These are phyloP conservation scores for Sechiopsis laciniata DNA, from an alignment of 306 rosid genomes.

Conservation along the genomic window DNA sequence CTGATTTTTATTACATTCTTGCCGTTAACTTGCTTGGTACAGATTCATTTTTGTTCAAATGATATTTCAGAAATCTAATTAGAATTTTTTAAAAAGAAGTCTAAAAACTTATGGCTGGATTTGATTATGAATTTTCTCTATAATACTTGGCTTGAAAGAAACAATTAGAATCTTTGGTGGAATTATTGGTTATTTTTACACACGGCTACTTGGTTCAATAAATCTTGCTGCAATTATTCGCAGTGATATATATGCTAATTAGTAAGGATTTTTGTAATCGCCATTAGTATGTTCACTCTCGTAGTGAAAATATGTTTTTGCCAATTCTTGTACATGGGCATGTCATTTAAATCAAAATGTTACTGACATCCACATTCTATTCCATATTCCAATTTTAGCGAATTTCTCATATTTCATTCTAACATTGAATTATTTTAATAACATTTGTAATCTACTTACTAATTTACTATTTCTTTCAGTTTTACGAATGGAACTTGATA, in stretches of 20 bases:
- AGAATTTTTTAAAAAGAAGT: neutral
- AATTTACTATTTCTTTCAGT: constrained; percentile 32
- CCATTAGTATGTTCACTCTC: neutral
- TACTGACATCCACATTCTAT: neutral
- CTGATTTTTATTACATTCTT: neutral
- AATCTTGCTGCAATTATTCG: neutral
- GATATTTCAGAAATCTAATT: neutral
- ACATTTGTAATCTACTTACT: no score
- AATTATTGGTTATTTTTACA: neutral
- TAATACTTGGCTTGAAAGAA: neutral
- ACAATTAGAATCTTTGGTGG: neutral
- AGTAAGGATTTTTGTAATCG: neutral
- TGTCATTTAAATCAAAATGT: neutral
- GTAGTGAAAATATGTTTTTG: neutral
- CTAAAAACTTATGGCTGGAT: neutral
- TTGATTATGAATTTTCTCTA: neutral
- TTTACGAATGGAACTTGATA: constrained; percentile 90
- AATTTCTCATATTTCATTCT: neutral
- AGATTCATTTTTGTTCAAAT: neutral
- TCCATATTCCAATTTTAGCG: neutral
- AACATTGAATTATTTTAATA: neutral
- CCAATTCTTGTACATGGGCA: neutral
- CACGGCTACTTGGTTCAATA: neutral
- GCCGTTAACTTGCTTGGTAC: neutral
- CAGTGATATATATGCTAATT: neutral